A percentile compares a stretch with the other conserved stretches of the same genome.
Conservation (phyloP, 2,329 filamentous ascomycete genomes). For the Sphaceloma murrayae region DNA sequence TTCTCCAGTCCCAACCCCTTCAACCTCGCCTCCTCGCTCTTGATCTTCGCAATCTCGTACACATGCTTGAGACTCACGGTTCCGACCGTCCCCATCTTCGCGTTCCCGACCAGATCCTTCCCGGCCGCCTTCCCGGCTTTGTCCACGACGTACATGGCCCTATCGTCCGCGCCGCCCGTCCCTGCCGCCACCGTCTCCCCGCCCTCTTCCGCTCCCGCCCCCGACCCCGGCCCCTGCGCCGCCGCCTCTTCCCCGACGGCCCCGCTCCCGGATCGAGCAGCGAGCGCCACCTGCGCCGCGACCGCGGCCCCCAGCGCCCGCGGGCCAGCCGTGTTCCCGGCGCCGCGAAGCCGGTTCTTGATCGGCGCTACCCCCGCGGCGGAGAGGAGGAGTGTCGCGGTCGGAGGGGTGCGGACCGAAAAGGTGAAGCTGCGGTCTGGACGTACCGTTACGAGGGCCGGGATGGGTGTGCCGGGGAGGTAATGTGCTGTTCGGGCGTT, state of each 20-base stretch:
- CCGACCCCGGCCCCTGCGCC: conserved; percentile 20
- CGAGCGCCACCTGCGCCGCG: conserved; percentile 30
- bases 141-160: background rate
- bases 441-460: conserved; percentile 81
- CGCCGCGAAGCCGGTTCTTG: conserved; percentile 67
- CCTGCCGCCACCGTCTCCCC: conserved; percentile 27
- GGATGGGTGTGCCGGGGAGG: conserved; percentile 71
- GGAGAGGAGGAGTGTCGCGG: conserved; percentile 77
- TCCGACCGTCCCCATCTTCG: conserved; percentile 70
- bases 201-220: conserved; percentile 3
- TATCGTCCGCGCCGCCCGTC: conserved; percentile 25
- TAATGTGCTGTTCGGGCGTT: conserved; percentile 89
- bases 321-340: conserved; percentile 44
- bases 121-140: conserved; percentile 8
- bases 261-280: conserved; percentile 19
- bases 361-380: conserved; percentile 67
- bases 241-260: too few species aligned
- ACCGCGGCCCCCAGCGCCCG: conserved; percentile 30
- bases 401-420: conserved; percentile 88
- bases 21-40: conserved; percentile 47
- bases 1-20: conserved; percentile 74
- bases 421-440: conserved; percentile 90
- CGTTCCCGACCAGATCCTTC: conserved; percentile 37
- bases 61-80: conserved; percentile 87
- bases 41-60: conserved; percentile 96